These are phyloP conservation scores for Lyophyllum semitale DNA, from an alignment of 768 basidiomycete genomes.

Conservation along the genomic window DNA sequence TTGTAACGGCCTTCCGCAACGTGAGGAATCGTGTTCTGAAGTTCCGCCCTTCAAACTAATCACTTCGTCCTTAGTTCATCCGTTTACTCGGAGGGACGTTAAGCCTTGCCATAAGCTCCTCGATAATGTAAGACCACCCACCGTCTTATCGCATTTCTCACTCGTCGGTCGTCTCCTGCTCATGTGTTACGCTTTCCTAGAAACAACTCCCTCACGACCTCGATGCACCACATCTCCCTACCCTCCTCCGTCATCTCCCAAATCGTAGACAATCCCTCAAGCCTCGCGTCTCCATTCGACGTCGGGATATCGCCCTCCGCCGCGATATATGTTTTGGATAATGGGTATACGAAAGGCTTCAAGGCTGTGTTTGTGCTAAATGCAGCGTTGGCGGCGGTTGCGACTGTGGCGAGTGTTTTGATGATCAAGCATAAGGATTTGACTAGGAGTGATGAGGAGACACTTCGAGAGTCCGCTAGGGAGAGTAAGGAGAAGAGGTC, in stretches of 20 bases:
- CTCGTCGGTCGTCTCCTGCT: background rate
- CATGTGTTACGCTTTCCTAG: slow-evolving; percentile 20
- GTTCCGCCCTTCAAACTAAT: background rate
- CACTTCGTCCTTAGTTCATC: slow-evolving; percentile 48
- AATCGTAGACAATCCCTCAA: slow-evolving; percentile 52
- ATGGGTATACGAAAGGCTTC: slow-evolving; percentile 61
- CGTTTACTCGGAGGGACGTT: slow-evolving; percentile 72
- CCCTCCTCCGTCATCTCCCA: slow-evolving; percentile 36
- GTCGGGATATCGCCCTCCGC: slow-evolving; percentile 37
- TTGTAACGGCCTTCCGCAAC: slow-evolving; percentile 70
- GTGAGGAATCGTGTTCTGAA: slow-evolving; percentile 28
- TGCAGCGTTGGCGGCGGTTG: slow-evolving; percentile 52
- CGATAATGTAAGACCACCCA: slow-evolving; percentile 46
- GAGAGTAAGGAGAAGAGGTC: background rate
- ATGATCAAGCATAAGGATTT: slow-evolving; percentile 68
- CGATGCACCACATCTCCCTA: slow-evolving; percentile 40
- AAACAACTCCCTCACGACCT: slow-evolving; percentile 49
- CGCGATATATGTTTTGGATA: slow-evolving; percentile 42
- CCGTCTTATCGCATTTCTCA: background rate
- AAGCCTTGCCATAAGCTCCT: slow-evolving; percentile 60
- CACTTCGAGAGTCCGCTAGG: slow-evolving; percentile 41
- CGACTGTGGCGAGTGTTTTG: slow-evolving; percentile 54
- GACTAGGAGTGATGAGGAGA: slow-evolving; percentile 55
- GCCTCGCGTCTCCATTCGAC: slow-evolving; percentile 29
- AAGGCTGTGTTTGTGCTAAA: slow-evolving; percentile 61